phyloP scores from a whole-genome alignment of 148 eudicot species.

The Euryodendron excelsum region DNA sequence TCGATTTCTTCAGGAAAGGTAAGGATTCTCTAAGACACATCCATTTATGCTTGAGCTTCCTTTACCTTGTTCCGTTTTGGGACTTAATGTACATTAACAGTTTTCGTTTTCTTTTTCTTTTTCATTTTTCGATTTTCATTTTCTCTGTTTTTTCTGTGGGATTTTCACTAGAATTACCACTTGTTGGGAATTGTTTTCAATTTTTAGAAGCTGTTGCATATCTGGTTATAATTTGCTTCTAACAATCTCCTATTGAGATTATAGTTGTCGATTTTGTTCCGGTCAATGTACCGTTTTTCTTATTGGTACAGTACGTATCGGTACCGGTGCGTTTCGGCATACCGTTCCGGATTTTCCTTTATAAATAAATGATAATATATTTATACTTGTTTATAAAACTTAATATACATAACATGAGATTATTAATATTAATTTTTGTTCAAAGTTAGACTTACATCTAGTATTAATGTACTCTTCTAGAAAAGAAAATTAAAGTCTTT shows the following conservation, averaged over 20 bases:
- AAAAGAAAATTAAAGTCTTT: no score
- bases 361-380: no score
- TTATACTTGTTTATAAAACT: no score
- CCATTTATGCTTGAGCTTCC: not conserved
- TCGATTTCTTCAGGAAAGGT: conserved; percentile 52
- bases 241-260: not conserved
- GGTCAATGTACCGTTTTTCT: not conserved
- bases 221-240: not conserved
- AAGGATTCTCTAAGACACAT: conserved; percentile 12
- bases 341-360: no score
- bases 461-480: no score
- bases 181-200: not conserved
- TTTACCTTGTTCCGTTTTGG: no score
- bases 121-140: not conserved
- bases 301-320: no score
- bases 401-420: no score
- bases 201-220: not conserved
- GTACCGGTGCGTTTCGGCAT: no score
- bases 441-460: no score
- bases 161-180: not conserved
- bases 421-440: no score
- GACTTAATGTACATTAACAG: no score
- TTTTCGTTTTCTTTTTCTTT: not conserved
- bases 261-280: not conserved
- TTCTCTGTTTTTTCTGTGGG: not conserved